Conservation (phyloP, 345 rosid species). For the Conringia planisiliqua region DNA sequence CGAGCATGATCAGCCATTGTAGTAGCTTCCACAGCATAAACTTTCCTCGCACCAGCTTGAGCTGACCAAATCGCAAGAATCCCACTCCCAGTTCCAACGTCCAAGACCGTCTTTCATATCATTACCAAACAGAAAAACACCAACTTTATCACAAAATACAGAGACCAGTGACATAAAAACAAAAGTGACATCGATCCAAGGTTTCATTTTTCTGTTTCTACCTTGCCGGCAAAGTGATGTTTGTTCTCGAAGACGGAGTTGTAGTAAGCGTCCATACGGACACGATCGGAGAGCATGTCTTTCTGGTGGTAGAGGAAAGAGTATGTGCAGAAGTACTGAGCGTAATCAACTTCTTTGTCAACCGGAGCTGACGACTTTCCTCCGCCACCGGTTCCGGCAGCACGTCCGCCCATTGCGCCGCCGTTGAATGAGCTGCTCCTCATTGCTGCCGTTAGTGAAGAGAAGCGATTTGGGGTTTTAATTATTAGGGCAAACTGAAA, state of each 20-base stretch:
- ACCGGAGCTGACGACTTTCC: constrained; percentile 43
- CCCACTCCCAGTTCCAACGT: constrained; percentile 98
- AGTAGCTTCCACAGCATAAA: constrained; percentile 96
- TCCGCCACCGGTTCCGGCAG: constrained; percentile 27
- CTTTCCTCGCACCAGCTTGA: constrained; percentile 98
- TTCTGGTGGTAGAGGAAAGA: constrained; percentile 93
- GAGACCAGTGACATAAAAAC: neutral
- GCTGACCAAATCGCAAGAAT: constrained; percentile 99
- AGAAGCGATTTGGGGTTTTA: neutral
- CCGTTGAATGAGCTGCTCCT: constrained; percentile 51
- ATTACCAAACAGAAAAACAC: neutral
- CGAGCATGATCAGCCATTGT: constrained; percentile 95
- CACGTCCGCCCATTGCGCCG: constrained; percentile 38
- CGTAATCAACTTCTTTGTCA: constrained; percentile 90
- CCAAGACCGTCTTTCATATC: constrained; percentile 65
- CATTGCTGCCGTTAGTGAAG: constrained; percentile 35
- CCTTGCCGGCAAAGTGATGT: constrained; percentile 84
- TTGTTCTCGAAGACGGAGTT: constrained; percentile 72
- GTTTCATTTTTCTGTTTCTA: neutral
- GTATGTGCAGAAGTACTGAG: constrained; percentile 85
- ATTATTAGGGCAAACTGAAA: constrained; percentile 44
- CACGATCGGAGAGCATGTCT: constrained; percentile 96
- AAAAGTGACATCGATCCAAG: neutral
- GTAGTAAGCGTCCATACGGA: constrained; percentile 96
- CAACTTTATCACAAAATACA: constrained; percentile 6